Conservation (phyloP, 495 filamentous ascomycete genomes). For the Xylaria intraflava region DNA sequence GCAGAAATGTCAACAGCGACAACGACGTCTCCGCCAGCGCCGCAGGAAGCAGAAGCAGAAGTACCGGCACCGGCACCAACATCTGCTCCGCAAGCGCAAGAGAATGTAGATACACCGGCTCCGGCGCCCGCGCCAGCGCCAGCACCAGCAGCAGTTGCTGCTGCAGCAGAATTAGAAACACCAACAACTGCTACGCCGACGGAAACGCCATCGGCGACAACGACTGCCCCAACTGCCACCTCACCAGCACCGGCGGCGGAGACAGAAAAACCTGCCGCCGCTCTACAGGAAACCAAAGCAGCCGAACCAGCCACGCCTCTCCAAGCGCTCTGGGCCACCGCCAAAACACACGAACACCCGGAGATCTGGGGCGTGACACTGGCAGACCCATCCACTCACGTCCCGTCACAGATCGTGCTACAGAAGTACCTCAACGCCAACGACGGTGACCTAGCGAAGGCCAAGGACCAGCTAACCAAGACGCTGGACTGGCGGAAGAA, state of each 20-base stretch:
- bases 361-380: slow-evolving; percentile 76
- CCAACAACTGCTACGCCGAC: too few relatives aligned
- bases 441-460: slow-evolving; percentile 61
- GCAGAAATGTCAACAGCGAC: neutral
- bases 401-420: slow-evolving; percentile 72
- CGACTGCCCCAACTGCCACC: too few relatives aligned
- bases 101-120: too few relatives aligned
- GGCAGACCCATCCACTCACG: slow-evolving; percentile 45
- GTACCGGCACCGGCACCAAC: neutral
- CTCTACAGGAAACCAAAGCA: slow-evolving; percentile 9
- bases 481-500: slow-evolving; percentile 75
- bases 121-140: too few relatives aligned
- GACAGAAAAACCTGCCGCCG: neutral
- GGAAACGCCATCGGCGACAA: too few relatives aligned
- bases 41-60: neutral
- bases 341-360: slow-evolving; percentile 37
- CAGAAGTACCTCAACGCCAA: slow-evolving; percentile 92
- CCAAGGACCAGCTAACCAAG: slow-evolving; percentile 66
- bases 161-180: too few relatives aligned
- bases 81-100: too few relatives aligned
- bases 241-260: neutral
- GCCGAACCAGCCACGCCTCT: slow-evolving; percentile 20
- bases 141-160: too few relatives aligned
- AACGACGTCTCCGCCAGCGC: neutral
- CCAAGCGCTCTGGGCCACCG: slow-evolving; percentile 32